These are phyloP conservation scores for Claviceps quebecensis DNA, from an alignment of 2,329 filamentous ascomycete genomes.

Conservation along the genomic window DNA sequence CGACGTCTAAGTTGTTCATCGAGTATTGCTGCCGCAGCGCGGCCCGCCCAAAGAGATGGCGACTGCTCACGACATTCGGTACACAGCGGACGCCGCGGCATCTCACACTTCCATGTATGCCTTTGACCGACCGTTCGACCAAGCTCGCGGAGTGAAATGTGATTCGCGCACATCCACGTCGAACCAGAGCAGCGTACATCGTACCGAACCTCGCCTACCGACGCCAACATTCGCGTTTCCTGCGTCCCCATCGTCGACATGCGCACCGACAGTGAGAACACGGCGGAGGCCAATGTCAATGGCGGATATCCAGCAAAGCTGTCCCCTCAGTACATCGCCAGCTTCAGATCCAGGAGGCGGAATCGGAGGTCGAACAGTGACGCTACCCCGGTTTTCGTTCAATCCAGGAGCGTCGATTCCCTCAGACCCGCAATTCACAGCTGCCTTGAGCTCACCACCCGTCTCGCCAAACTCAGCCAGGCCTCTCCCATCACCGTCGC, in stretches of 20 bases:
- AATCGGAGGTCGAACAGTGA: conserved; percentile 19
- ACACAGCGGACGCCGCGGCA: conserved; percentile 15
- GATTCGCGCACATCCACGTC: neutral
- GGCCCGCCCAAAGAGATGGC: conserved; percentile 31
- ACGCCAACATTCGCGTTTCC: conserved; percentile 56
- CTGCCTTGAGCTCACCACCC: conserved; percentile 41
- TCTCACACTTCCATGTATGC: neutral
- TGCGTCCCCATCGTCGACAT: conserved; percentile 23
- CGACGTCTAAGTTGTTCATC: conserved; percentile 24
- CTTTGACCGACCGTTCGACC: conserved; percentile 10
- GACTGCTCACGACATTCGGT: conserved; percentile 25
- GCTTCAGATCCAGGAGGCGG: conserved; percentile 15
- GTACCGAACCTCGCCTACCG: conserved; percentile 28
- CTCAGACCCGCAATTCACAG: conserved; percentile 17
- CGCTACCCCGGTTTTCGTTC: conserved; percentile 41
- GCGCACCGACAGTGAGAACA: conserved; percentile 30
- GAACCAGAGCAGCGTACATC: neutral
- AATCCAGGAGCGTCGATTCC: conserved; percentile 32
- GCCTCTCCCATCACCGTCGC: conserved; percentile 39
- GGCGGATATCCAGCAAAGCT: conserved; percentile 28
- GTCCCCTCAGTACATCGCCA: conserved; percentile 15
- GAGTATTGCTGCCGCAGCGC: conserved; percentile 33
- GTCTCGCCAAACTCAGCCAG: conserved; percentile 38
- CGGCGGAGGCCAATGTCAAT: conserved; percentile 40
- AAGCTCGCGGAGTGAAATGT: neutral